phyloP scores from a whole-genome alignment of 2,329 filamentous ascomycete species.

The Trichoderma simmonsii region DNA sequence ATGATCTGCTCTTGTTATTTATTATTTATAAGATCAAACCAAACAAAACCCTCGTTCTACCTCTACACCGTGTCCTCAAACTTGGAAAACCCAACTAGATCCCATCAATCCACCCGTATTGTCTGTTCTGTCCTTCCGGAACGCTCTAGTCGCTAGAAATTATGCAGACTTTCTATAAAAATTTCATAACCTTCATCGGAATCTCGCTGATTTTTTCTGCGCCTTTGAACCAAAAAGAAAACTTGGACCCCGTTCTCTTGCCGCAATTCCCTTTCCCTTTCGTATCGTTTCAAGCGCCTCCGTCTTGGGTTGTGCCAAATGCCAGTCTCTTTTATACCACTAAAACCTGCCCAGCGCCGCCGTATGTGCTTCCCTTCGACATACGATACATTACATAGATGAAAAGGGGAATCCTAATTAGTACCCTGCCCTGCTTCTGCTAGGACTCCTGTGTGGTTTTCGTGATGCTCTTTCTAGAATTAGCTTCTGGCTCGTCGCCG shows the following conservation, averaged over 20 bases:
- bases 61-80: background rate
- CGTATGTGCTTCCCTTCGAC: background rate
- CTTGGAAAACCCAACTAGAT: background rate
- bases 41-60: constrained; percentile 4
- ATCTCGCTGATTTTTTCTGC: constrained; percentile 2
- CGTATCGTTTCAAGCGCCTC: background rate
- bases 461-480: constrained; percentile 40
- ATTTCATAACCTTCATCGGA: constrained; percentile 3
- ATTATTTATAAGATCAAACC: background rate
- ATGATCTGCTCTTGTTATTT: background rate
- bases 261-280: background rate
- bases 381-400: constrained; percentile 1
- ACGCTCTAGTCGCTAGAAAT: constrained; percentile 5
- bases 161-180: constrained; percentile 1
- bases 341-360: background rate
- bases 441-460: constrained; percentile 28
- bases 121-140: background rate
- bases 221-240: constrained; percentile 1
- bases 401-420: background rate
- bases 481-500: constrained; percentile 46
- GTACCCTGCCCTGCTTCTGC: constrained; percentile 22
- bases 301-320: constrained; percentile 4
- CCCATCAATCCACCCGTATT: background rate
- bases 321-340: background rate
- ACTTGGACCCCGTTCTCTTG: background rate